Base-by-base conservation (phyloP, 2,329 filamentous ascomycete species). In the Hortaea sp. region DNA sequence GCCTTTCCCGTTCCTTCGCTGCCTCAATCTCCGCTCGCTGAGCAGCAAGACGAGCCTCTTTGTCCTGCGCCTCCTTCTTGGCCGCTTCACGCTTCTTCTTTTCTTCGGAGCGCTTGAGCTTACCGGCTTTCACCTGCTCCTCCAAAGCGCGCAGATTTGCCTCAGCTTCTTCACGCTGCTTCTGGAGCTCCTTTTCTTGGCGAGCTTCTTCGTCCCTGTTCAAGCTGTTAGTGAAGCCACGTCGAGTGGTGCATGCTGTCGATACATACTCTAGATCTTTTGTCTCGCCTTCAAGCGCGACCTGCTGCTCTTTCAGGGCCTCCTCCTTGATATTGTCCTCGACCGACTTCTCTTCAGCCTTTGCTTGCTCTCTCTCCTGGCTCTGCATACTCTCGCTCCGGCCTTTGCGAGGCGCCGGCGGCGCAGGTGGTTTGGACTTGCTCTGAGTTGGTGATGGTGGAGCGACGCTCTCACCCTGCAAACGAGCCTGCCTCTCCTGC, bases 91-190 rank as follows among this genome's bases (percentile, higher is more conserved):
- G 92, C 57, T 79, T 84, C 52, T 83, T 86, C 73, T 94, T 95
- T 69, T 95, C 92, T 65, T 98, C 92, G 56, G 94, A 85, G 68
- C 95, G 97, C 74, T 88, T 90, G 44, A 97, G 70, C 71, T 97
- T 98, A 59, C 89, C 88, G 62, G 89, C 86, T 52, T 82, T 83
- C 44, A 97, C 88, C 66, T 95, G 88, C 63, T 97, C 88, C 66
- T 98, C 89, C 6, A 98, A 78, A 11, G 88, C 88, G 63, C 82
- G 87, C 27, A 97, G 76, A 43, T 89, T 87, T 52, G 85, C 85
- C 57, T 85, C 81, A 37, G 89, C 82, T 44, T 85, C 88, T 58
- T 88, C 79, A 45, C 84, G 84, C 67, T 95, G 88, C 55, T 77
- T 80, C 30, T 78, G 80, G 46, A 95, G 76, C 49, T 94, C 88